Evolutionary conservation across 2,329 filamentous ascomycete genomes (phyloP).

Genomic region (Sporothrix euskadiensis): DNA sequence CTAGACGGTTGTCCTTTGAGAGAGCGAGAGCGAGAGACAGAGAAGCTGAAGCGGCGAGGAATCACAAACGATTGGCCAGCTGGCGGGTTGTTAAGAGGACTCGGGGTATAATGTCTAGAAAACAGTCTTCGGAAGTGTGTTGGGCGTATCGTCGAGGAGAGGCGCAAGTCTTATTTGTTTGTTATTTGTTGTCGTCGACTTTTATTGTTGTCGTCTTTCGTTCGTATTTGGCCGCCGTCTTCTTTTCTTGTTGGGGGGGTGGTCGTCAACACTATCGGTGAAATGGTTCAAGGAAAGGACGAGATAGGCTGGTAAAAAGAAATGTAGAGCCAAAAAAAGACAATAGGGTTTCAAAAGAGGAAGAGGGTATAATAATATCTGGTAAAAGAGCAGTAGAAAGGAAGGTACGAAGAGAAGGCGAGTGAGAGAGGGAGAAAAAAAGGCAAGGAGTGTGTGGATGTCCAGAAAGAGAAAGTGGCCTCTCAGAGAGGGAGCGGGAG

Average conservation of each 20-base stretch:
- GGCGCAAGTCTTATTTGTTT: neutral
- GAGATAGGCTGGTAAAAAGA: conserved; percentile 40
- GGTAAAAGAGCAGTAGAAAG: neutral
- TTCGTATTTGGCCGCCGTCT: neutral
- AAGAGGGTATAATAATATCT: conserved; percentile 23
- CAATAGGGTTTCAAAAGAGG: neutral
- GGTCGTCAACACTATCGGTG: conserved; percentile 31
- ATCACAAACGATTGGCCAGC: neutral
- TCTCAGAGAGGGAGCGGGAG: conserved; percentile 16
- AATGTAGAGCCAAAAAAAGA: neutral
- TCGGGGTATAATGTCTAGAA: neutral
- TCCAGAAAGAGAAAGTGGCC: conserved; percentile 10
- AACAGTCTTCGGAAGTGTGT: neutral
- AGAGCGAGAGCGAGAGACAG: neutral
- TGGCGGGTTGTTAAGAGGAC: neutral
- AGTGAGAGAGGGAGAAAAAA: neutral
- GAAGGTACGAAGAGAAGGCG: conserved; percentile 22
- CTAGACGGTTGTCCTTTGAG: neutral
- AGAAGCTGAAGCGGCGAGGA: neutral
- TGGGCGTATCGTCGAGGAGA: neutral
- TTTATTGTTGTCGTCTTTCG: neutral
- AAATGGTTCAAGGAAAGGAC: conserved; percentile 41
- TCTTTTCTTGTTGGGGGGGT: neutral
- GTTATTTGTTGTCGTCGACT: neutral
- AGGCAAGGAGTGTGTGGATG: neutral